phyloP scores from a whole-genome alignment of 192 early-diverging fungal species.

The Phycomyces blakesleeanus region DNA sequence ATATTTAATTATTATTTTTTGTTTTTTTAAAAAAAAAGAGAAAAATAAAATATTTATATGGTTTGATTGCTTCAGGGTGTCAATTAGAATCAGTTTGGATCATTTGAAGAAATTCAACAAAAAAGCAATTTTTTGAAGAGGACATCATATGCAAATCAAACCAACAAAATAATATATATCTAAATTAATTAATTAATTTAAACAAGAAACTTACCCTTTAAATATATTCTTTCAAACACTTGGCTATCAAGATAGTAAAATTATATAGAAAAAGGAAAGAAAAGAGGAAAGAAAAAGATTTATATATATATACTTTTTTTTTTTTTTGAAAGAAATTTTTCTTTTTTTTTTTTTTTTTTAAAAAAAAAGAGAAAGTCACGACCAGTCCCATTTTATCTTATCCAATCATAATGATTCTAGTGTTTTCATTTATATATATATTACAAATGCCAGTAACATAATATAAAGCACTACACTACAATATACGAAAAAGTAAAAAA shows the following conservation, averaged over 20 bases:
- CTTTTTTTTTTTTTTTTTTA: too few relatives aligned
- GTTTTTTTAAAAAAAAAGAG: neutral
- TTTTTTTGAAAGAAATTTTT: too few relatives aligned
- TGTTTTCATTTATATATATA: too few relatives aligned
- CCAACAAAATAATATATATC: neutral
- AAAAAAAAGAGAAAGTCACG: too few relatives aligned
- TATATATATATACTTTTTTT: too few relatives aligned
- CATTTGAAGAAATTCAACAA: conserved; percentile 5
- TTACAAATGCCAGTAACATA: too few relatives aligned
- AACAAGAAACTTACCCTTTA: conserved; percentile 2
- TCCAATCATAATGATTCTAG: too few relatives aligned
- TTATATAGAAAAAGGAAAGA: neutral
- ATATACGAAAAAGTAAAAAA: too few relatives aligned
- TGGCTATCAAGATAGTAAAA: neutral
- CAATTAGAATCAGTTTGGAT: conserved; percentile 2
- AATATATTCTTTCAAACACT: neutral
- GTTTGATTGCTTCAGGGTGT: neutral
- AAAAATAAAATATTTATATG: neutral
- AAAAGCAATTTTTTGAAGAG: conserved; percentile 1
- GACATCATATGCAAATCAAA: neutral
- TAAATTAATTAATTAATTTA: too few relatives aligned
- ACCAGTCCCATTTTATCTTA: too few relatives aligned
- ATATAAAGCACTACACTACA: too few relatives aligned
- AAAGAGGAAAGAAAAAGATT: neutral
- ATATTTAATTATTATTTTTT: neutral